Evolutionary conservation across 345 rosid species (phyloP).

Genomic region (Moringa oleifera): DNA sequence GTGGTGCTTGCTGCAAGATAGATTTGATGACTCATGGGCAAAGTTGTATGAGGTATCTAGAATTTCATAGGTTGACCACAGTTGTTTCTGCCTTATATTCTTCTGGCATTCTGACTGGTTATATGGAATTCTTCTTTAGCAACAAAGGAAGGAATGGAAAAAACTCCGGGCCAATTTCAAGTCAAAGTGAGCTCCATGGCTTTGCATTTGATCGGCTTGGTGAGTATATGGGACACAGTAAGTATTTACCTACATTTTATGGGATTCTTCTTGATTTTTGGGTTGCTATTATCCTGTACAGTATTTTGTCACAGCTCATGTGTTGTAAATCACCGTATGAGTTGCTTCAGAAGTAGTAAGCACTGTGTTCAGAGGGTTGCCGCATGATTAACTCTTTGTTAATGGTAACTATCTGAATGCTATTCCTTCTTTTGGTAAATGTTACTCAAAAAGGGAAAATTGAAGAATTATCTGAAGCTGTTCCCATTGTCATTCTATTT

Average conservation of each 20-base stretch:
- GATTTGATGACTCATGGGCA: constrained; percentile 31
- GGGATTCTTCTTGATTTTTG: not conserved
- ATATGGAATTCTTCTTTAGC: constrained; percentile 29
- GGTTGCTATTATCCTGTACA: constrained; percentile 6
- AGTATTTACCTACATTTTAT: not conserved
- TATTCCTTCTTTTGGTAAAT: no score
- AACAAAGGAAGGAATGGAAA: constrained; percentile 47
- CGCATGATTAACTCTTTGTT: no score
- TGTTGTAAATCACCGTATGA: no score
- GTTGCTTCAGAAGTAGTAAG: no score
- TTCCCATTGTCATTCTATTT: no score
- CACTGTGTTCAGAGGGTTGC: no score
- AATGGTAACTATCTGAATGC: no score
- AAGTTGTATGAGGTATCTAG: constrained; percentile 38
- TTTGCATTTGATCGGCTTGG: constrained; percentile 5
- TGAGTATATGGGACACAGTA: constrained; percentile 6
- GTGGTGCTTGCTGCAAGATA: constrained; percentile 62
- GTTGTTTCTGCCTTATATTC: not conserved
- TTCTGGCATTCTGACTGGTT: constrained; percentile 8
- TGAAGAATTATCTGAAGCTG: no score
- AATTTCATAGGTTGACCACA: not conserved
- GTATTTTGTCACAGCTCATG: not conserved
- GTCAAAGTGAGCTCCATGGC: constrained; percentile 29
- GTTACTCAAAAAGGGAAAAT: no score
- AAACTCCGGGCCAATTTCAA: constrained; percentile 35